Conservation (phyloP, 352 stramenopile genomes). For the Phytophthora podocarpi region DNA sequence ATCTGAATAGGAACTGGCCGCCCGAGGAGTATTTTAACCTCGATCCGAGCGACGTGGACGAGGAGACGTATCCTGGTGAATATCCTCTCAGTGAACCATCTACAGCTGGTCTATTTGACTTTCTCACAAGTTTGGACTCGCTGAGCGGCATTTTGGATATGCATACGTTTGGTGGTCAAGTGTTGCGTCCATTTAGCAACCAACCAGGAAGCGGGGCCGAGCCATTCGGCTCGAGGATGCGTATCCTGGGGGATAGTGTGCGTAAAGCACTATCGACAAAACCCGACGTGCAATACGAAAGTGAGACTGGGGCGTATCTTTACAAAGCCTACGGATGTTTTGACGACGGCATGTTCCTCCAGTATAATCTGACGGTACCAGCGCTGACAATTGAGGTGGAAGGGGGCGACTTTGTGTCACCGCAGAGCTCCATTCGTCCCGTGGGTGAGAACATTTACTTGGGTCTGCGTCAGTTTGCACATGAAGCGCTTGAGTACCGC, state of each 20-base stretch:
- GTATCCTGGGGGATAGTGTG: slow-evolving; percentile 49
- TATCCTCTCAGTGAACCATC: slow-evolving; percentile 65
- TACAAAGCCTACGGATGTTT: slow-evolving; percentile 79
- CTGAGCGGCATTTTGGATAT: slow-evolving; percentile 68
- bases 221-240: slow-evolving; percentile 60
- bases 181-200: slow-evolving; percentile 75
- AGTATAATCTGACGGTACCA: slow-evolving; percentile 67
- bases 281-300: slow-evolving; percentile 48
- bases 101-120: slow-evolving; percentile 54
- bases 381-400: slow-evolving; percentile 76
- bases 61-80: slow-evolving; percentile 65
- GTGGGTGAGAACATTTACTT: slow-evolving; percentile 61
- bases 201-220: slow-evolving; percentile 37
- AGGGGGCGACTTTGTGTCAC: slow-evolving; percentile 67
- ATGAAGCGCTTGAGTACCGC: slow-evolving; percentile 53
- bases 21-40: slow-evolving; percentile 64
- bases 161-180: slow-evolving; percentile 61
- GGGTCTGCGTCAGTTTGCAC: slow-evolving; percentile 63
- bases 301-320: slow-evolving; percentile 53
- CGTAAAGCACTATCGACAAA: slow-evolving; percentile 51
- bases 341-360: slow-evolving; percentile 62
- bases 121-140: slow-evolving; percentile 47
- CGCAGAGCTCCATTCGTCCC: slow-evolving; percentile 58
- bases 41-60: slow-evolving; percentile 38
- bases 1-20: slow-evolving; percentile 79